Percentiles rank a stretch among this genome's conserved stretches.
Evolutionary conservation across 2,329 filamentous ascomycete species (phyloP).

Genomic region (Aspergillus glaucus): DNA sequence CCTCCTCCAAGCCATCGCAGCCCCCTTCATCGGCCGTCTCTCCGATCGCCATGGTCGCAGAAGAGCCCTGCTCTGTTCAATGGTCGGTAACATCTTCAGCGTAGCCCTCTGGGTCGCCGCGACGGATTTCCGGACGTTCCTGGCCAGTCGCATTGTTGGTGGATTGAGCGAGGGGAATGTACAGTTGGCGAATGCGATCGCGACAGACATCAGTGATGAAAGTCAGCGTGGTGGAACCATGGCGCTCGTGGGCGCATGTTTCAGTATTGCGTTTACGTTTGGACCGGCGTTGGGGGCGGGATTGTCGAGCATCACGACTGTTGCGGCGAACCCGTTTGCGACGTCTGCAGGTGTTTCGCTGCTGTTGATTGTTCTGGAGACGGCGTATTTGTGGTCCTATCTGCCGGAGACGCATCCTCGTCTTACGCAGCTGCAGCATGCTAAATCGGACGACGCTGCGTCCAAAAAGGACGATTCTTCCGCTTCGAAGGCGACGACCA

Average conservation of each 20-base stretch:
- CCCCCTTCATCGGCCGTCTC: conserved; percentile 80
- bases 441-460: conserved; percentile 11
- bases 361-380: conserved; percentile 77
- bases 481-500: background rate
- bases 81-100: conserved; percentile 87
- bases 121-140: conserved; percentile 89
- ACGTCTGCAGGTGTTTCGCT: conserved; percentile 85
- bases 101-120: conserved; percentile 92
- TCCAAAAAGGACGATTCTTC: conserved; percentile 5
- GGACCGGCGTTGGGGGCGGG: conserved; percentile 87
- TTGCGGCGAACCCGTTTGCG: conserved; percentile 87
- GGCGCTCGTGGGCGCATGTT: conserved; percentile 93
- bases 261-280: conserved; percentile 95
- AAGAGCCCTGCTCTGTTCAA: conserved; percentile 79
- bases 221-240: conserved; percentile 81
- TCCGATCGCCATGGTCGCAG: conserved; percentile 85
- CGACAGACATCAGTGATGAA: conserved; percentile 89
- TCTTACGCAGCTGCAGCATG: conserved; percentile 44
- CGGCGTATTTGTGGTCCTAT: conserved; percentile 72
- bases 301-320: conserved; percentile 67
- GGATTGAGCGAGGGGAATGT: conserved; percentile 95
- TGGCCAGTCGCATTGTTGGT: conserved; percentile 86
- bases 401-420: conserved; percentile 75
- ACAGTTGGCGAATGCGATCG: conserved; percentile 91
- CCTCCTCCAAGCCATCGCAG: conserved; percentile 84